These are phyloP conservation scores for Quercus ilex DNA, from an alignment of 306 rosid species.

Conservation along the genomic window DNA sequence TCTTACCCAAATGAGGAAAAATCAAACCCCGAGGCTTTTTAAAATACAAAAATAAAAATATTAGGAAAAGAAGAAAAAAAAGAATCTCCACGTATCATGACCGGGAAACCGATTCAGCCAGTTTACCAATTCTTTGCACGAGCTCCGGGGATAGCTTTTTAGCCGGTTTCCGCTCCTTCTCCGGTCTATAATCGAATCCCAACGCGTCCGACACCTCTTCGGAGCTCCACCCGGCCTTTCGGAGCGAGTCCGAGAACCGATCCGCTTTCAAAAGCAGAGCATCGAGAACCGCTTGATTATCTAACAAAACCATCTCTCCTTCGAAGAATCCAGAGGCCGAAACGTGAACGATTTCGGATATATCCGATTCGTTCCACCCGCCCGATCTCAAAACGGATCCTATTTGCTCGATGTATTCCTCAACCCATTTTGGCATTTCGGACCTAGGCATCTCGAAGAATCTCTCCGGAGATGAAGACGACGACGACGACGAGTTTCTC, in stretches of 20 bases:
- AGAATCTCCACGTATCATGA: conserved; percentile 25
- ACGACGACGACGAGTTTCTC: conserved; percentile 52
- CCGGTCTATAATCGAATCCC: conserved; percentile 89
- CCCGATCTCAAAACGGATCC: conserved; percentile 74
- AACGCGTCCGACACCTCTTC: conserved; percentile 87
- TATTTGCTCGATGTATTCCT: conserved; percentile 65
- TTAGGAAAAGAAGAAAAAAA: background rate
- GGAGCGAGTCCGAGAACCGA: conserved; percentile 71
- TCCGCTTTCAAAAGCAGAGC: conserved; percentile 79
- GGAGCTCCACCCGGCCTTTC: conserved; percentile 98
- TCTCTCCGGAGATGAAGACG: conserved; percentile 70
- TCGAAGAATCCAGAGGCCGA: conserved; percentile 81
- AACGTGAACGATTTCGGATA: conserved; percentile 68
- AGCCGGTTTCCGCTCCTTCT: conserved; percentile 71
- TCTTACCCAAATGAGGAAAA: conserved; percentile 23
- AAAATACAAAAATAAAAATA: background rate
- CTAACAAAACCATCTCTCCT: conserved; percentile 73
- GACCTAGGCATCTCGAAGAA: conserved; percentile 53
- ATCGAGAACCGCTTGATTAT: conserved; percentile 81
- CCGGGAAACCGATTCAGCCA: conserved; percentile 88
- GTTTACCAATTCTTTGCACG: conserved; percentile 69
- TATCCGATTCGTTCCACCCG: conserved; percentile 89
- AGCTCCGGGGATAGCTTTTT: conserved; percentile 85
- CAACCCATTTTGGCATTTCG: conserved; percentile 73
- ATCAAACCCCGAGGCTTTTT: conserved; percentile 27